Percentiles rank a stretch among this genome's conserved stretches.
Evolutionary conservation across 1,284 basidiomycete genomes (phyloP).

Genomic region (Tausonia pullulans): DNA sequence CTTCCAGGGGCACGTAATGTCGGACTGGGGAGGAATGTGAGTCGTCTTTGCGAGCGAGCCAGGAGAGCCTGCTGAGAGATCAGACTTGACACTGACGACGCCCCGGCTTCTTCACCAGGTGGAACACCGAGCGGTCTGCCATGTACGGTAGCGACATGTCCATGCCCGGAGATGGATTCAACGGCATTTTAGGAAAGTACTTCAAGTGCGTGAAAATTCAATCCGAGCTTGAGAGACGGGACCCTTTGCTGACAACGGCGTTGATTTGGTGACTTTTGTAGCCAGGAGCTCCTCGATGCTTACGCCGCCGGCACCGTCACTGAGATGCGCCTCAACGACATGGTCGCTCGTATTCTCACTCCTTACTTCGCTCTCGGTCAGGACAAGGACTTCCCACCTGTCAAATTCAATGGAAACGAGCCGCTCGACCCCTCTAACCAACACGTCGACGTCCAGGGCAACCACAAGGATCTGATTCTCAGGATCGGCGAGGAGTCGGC

Average conservation of each 20-base stretch:
- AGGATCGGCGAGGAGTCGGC: conserved; percentile 9
- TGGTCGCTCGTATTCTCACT: conserved; percentile 24
- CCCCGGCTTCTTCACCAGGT: not conserved
- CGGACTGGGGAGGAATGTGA: conserved; percentile 20
- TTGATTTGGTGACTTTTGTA: too few species aligned
- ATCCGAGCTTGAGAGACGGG: too few species aligned
- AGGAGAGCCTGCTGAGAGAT: too few species aligned
- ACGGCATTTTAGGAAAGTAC: conserved; percentile 30
- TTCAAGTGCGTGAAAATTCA: not conserved
- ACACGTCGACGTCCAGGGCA: conserved; percentile 23
- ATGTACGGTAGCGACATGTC: not conserved
- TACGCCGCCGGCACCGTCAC: conserved; percentile 50
- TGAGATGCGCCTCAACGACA: conserved; percentile 43
- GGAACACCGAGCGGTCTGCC: not conserved
- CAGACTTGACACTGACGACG: too few species aligned
- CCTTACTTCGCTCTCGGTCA: conserved; percentile 8
- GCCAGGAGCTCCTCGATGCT: not conserved
- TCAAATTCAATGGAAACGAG: not conserved
- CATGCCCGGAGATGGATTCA: conserved; percentile 44
- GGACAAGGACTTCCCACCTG: conserved; percentile 40
- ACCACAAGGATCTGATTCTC: conserved; percentile 11
- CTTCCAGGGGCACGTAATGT: conserved; percentile 41
- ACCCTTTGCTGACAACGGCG: too few species aligned
- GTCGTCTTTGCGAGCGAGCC: not conserved
- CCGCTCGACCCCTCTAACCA: conserved; percentile 30